These are phyloP conservation scores for Cystobasidium onofrii DNA, from an alignment of 768 basidiomycete genomes.

Conservation along the genomic window DNA sequence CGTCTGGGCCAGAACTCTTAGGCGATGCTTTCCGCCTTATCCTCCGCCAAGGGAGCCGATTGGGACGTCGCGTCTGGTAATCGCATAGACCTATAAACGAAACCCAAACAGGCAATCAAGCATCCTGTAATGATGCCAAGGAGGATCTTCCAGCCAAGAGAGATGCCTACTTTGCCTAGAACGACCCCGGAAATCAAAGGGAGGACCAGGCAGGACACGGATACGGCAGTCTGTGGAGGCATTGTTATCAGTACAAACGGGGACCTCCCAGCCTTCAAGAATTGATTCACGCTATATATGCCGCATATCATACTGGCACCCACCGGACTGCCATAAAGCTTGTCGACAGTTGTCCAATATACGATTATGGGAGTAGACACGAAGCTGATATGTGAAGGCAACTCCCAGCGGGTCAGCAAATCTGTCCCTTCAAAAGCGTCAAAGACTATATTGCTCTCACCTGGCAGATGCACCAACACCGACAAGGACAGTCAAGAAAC, in stretches of 20 bases:
- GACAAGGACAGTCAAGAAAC: slow-evolving; percentile 1
- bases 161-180: neutral
- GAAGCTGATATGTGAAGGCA: neutral
- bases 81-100: too few species aligned
- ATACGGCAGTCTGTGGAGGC: neutral
- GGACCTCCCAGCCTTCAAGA: too few species aligned
- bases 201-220: neutral
- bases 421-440: too few species aligned
- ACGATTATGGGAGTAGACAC: neutral
- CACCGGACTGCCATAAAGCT: neutral
- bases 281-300: neutral
- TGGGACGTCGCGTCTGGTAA: too few species aligned
- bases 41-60: too few species aligned
- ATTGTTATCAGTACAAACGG: too few species aligned
- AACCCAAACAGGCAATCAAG: neutral
- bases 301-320: neutral
- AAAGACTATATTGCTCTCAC: neutral
- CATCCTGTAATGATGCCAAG: neutral
- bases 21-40: too few species aligned
- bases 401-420: too few species aligned
- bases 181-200: neutral
- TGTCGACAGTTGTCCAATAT: neutral
- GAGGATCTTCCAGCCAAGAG: neutral
- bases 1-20: too few species aligned
- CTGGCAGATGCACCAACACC: neutral